Percentiles rank a stretch among this genome's conserved stretches.
phyloP scores from a whole-genome alignment of 345 rosid genomes.

The Camelina hispida region DNA sequence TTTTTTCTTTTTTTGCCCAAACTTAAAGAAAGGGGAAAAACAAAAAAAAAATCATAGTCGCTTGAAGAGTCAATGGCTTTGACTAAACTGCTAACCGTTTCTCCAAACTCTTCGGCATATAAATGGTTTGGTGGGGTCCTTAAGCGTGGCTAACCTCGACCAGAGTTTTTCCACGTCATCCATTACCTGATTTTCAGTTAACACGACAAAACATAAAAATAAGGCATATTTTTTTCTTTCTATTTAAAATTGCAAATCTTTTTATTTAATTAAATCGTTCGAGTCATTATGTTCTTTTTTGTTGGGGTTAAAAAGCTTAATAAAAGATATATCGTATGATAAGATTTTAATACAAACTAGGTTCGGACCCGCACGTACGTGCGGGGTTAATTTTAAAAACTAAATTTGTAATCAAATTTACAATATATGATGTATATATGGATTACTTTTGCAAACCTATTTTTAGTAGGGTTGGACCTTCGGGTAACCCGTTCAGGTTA shows the following conservation, averaged over 20 bases:
- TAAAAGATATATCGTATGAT: neutral
- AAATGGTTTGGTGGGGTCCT: constrained; percentile 32
- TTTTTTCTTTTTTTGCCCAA: constrained; percentile 13
- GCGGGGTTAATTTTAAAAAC: too few species aligned
- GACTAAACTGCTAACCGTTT: constrained; percentile 39
- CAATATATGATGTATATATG: too few species aligned
- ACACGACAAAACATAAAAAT: neutral
- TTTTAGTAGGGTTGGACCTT: too few species aligned
- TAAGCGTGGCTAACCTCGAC: neutral
- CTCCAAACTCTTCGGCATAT: constrained; percentile 38
- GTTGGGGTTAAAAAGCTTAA: too few species aligned
- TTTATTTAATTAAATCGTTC: neutral
- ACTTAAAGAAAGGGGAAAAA: neutral
- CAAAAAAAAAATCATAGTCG: neutral
- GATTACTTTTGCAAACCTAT: too few species aligned
- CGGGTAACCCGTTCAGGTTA: too few species aligned
- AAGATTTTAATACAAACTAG: neutral
- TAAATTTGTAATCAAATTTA: too few species aligned
- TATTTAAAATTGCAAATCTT: neutral
- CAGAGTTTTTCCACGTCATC: constrained; percentile 22
- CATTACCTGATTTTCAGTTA: neutral
- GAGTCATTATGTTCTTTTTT: neutral
- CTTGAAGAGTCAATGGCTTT: constrained; percentile 22
- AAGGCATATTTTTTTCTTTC: neutral
- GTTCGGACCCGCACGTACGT: too few species aligned